A percentile compares a stretch with the other conserved stretches of the same genome.
Evolutionary conservation across 2,329 filamentous ascomycete genomes (phyloP).

Genomic region (Arachnopeziza araneosa): DNA sequence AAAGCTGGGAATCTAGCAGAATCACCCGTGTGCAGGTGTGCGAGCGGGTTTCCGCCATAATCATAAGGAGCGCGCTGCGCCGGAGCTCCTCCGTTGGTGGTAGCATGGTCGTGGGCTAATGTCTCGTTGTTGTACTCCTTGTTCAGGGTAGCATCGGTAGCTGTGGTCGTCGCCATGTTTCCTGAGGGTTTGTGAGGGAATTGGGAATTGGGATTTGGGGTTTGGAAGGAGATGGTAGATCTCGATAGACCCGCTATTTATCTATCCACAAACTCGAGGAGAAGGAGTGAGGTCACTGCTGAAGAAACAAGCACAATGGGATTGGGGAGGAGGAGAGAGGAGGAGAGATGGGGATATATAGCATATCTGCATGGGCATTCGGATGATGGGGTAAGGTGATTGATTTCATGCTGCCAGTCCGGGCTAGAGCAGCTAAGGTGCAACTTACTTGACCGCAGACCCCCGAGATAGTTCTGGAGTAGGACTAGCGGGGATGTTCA

Average conservation of each 20-base stretch:
- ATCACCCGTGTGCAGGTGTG: slow-evolving; percentile 6
- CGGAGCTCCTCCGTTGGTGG: neutral
- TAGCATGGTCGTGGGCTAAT: neutral
- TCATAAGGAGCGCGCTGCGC: neutral
- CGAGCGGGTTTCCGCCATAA: neutral
- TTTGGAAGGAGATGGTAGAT: neutral
- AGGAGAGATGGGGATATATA: neutral
- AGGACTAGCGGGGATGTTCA: neutral
- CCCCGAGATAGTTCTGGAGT: neutral
- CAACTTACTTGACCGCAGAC: neutral
- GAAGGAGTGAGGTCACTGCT: neutral
- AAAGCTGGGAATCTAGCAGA: slow-evolving; percentile 46
- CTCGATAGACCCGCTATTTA: neutral
- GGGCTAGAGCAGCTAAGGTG: neutral
- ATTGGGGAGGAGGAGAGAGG: neutral
- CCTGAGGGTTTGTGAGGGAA: neutral
- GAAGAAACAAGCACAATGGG: neutral
- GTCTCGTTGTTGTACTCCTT: neutral
- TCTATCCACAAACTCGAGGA: neutral
- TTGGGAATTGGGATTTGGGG: neutral
- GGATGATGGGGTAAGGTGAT: neutral
- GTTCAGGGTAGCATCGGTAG: neutral
- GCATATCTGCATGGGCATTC: neutral
- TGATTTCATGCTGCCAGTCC: neutral
- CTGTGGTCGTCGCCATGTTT: neutral